Evolutionary conservation across 2,329 filamentous ascomycete species (phyloP).

Genomic region (Rachicladosporium sp.): DNA sequence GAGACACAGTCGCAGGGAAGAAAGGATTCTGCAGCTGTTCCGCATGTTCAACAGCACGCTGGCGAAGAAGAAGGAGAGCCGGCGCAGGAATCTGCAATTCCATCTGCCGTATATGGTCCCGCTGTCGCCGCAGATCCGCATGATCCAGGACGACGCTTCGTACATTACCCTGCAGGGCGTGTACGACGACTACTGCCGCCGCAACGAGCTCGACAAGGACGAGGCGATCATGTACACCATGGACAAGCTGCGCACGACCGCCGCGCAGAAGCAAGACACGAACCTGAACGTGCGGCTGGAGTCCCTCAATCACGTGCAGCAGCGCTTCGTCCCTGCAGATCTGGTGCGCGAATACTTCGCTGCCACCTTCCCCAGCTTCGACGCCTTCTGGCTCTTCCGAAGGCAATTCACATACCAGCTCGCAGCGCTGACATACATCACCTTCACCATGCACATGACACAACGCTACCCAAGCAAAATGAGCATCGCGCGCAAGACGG

Average conservation of each 20-base stretch:
- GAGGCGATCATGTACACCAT: constrained; percentile 91
- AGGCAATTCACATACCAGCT: constrained; percentile 94
- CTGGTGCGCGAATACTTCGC: constrained; percentile 84
- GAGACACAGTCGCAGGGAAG: constrained; percentile 82
- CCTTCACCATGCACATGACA: constrained; percentile 95
- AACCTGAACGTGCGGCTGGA: constrained; percentile 47
- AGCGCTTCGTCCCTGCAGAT: constrained; percentile 77
- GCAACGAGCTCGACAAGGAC: constrained; percentile 68
- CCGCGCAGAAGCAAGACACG: constrained; percentile 49
- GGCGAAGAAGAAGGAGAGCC: constrained; percentile 84
- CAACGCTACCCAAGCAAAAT: constrained; percentile 93
- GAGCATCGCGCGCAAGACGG: constrained; percentile 72
- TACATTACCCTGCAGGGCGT: constrained; percentile 91
- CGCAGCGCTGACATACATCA: constrained; percentile 93
- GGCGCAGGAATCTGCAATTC: constrained; percentile 88
- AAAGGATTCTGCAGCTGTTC: constrained; percentile 91
- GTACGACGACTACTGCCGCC: constrained; percentile 35
- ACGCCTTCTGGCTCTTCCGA: constrained; percentile 97
- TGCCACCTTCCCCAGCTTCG: constrained; percentile 71
- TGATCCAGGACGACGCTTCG: constrained; percentile 90
- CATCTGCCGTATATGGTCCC: constrained; percentile 93
- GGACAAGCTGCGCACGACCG: constrained; percentile 72
- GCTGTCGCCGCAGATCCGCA: constrained; percentile 81
- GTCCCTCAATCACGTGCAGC: constrained; percentile 88
- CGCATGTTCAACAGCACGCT: constrained; percentile 91